Evolutionary conservation across 2,329 filamentous ascomycete species (phyloP).

Genomic region (Calonectria naviculata): DNA sequence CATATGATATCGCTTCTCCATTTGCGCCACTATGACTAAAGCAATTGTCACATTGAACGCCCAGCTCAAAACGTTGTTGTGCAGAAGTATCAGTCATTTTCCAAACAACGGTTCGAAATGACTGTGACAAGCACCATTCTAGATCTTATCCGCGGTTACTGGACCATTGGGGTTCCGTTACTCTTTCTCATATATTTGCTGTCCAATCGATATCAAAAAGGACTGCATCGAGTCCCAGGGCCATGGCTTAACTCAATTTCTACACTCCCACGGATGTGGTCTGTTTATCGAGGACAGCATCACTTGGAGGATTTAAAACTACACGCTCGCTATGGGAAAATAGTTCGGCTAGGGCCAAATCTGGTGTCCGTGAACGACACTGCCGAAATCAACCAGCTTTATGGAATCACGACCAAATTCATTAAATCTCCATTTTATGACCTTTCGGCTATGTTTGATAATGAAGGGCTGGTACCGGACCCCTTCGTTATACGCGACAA

Average conservation of each 20-base stretch:
- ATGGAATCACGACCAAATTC: slow-evolving; percentile 17
- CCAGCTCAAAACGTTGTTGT: too few relatives aligned
- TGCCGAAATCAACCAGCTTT: slow-evolving; percentile 13
- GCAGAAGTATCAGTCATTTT: background rate
- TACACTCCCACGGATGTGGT: background rate
- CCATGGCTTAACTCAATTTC: slow-evolving; percentile 8
- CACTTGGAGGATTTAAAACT: background rate
- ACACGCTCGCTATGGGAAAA: slow-evolving; percentile 3
- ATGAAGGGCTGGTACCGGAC: slow-evolving; percentile 10
- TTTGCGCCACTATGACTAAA: background rate
- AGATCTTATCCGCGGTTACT: background rate
- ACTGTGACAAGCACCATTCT: background rate
- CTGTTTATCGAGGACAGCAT: background rate
- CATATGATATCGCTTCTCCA: background rate
- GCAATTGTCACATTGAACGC: background rate
- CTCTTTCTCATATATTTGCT: background rate
- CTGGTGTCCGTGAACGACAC: slow-evolving; percentile 8
- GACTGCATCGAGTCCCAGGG: background rate
- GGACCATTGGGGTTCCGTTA: background rate
- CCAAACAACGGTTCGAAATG: background rate
- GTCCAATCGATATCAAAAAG: slow-evolving; percentile 4
- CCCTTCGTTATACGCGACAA: slow-evolving; percentile 8
- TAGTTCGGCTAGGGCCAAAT: slow-evolving; percentile 10
- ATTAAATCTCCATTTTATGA: slow-evolving; percentile 16
- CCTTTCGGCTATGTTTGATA: slow-evolving; percentile 7